These are phyloP conservation scores for Thuidium tamariscinum DNA, from an alignment of 225 moss, liverwort and hornwort species.

Conservation along the genomic window DNA sequence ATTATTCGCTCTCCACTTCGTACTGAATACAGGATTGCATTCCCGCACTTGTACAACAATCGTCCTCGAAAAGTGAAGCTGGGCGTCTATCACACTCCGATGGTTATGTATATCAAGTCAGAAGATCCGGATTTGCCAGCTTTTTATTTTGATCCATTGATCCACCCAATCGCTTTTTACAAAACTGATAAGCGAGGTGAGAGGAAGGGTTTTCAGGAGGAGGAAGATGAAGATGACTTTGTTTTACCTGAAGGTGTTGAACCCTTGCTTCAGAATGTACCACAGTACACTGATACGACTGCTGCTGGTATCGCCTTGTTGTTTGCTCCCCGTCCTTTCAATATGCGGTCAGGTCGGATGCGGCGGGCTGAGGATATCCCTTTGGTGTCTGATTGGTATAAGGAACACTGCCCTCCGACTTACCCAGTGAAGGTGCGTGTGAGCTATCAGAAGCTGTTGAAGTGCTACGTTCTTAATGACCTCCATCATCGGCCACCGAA, in stretches of 20 bases:
- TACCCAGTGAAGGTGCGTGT: slow-evolving; percentile 99
- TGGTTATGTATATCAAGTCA: slow-evolving; percentile 98
- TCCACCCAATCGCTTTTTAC: slow-evolving; percentile 96
- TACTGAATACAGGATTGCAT: slow-evolving; percentile 97
- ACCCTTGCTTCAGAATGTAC: slow-evolving; percentile 63
- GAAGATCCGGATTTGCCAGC: slow-evolving; percentile 99
- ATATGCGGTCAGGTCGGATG: slow-evolving; percentile 97
- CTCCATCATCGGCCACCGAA: slow-evolving; percentile 98
- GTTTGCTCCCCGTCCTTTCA: slow-evolving; percentile 95
- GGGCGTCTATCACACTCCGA: slow-evolving; percentile 95
- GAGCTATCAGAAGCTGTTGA: slow-evolving; percentile 97
- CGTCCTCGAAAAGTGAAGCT: slow-evolving; percentile 93
- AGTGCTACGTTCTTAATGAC: slow-evolving; percentile 96
- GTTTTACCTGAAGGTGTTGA: slow-evolving; percentile 89
- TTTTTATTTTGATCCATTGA: slow-evolving; percentile 98
- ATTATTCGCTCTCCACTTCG: slow-evolving; percentile 95
- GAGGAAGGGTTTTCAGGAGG: slow-evolving; percentile 69
- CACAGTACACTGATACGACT: slow-evolving; percentile 96
- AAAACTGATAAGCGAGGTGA: slow-evolving; percentile 87
- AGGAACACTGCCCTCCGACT: slow-evolving; percentile 99
- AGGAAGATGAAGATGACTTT: slow-evolving; percentile 82
- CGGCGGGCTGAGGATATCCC: slow-evolving; percentile 98
- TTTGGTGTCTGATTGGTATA: slow-evolving; percentile 99
- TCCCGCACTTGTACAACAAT: slow-evolving; percentile 97
- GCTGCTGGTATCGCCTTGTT: slow-evolving; percentile 92